Conservation (phyloP, 1,139 yeast species). For the Candida buenavistaensis region DNA sequence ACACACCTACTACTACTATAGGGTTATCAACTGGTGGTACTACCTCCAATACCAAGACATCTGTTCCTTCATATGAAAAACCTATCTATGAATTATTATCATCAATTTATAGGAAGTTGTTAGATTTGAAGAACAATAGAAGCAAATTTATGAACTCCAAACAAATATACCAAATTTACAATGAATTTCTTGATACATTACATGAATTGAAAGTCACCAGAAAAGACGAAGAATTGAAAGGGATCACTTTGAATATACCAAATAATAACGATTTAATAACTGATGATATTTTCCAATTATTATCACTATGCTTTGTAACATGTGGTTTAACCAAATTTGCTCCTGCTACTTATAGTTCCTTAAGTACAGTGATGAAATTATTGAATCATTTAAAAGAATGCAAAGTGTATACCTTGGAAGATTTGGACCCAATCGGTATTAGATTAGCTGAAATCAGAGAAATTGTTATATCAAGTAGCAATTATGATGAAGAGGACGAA, state of each 20-base stretch:
- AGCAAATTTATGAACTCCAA: constrained; percentile 61
- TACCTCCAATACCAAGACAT: constrained; percentile 1
- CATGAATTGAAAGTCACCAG: constrained; percentile 52
- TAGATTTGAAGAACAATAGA: constrained; percentile 65
- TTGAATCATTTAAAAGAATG: constrained; percentile 80
- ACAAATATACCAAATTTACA: constrained; percentile 59
- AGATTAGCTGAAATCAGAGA: constrained; percentile 66
- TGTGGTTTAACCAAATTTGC: constrained; percentile 89
- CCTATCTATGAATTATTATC: constrained; percentile 48
- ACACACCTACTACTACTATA: constrained; percentile 1
- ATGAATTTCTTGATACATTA: constrained; percentile 49
- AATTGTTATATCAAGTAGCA: constrained; percentile 53
- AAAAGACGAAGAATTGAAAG: constrained; percentile 49
- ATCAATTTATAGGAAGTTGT: constrained; percentile 48
- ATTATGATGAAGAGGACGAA: constrained; percentile 29
- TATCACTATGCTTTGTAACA: constrained; percentile 83
- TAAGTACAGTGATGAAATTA: constrained; percentile 79
- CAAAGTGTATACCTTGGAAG: constrained; percentile 79
- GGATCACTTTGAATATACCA: constrained; percentile 37
- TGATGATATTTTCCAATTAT: constrained; percentile 85
- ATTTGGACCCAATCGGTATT: constrained; percentile 70
- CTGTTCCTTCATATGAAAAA: constrained; percentile 52
- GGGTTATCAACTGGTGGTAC: constrained; percentile 1
- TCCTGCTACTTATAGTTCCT: constrained; percentile 89
- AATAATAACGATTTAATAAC: constrained; percentile 65